Base-by-base conservation (phyloP, 176 grass and related monocot genomes). In the Cocos nucifera region DNA sequence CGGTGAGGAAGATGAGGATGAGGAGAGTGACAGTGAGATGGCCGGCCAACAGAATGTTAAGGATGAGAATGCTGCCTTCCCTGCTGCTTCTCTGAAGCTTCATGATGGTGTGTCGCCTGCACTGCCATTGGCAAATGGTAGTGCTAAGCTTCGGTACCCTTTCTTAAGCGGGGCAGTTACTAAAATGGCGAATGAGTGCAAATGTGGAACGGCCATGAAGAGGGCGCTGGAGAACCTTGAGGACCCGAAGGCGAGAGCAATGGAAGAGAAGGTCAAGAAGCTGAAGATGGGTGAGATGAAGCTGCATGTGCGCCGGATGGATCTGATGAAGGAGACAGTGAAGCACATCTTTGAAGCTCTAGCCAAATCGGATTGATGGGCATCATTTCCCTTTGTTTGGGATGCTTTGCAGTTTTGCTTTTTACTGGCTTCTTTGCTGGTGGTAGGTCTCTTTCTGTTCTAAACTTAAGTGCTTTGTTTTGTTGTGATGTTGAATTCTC, bases 311-410 rank as follows among this genome's bases (percentile, higher is more conserved):
- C 69, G 61, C 3, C 19, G 82, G 57, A 82, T 82, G 72, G 79
- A 90, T 61, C 72, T 90, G 61, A 82, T 82, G 78, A 85, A 86
- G 75, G 82, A 90, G 15, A 82, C 82, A 5, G 69, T 90, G 24
- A 83, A 72, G 82, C 71, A 85, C 71, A 76, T 89, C 64, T 64
- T 82, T 54, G 75, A 85, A 62, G 75, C 63, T 22, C 55, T 89
- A 23, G 67, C 75, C 24, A 71, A 57, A 54, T 64, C 72, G 49
- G 71, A 82, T 5, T 66, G 70, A 80, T 9, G 18, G 72, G 2
- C 48, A 25, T 52, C 35, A 12, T 44, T 44, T 44, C 35, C 35
- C 9, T 44, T 14, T 44, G 35, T 12, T 10, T 12, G 35, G 8
- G 35, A 44, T 44, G 10, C 35, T 44, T 44, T 44, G 35, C 35